These are phyloP conservation scores for Globisporangium radiosum DNA, from an alignment of 352 stramenopile genomes.

Conservation along the genomic window DNA sequence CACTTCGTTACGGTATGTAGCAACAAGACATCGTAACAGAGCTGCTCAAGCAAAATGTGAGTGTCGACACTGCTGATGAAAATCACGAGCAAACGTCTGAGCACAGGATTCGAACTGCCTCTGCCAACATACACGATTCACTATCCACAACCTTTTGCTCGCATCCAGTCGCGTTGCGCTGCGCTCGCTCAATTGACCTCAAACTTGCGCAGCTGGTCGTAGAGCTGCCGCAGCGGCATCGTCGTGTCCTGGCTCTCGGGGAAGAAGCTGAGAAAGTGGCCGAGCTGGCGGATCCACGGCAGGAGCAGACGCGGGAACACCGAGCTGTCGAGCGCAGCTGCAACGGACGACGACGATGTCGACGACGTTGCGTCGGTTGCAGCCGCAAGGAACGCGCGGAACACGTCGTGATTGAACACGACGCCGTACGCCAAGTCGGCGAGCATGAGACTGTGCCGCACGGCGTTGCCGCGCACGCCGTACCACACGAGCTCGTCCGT, in stretches of 20 bases:
- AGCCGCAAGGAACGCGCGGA: constrained; percentile 46
- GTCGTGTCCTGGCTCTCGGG: constrained; percentile 81
- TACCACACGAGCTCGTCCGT: constrained; percentile 87
- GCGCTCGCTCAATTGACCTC: constrained; percentile 16
- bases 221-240: constrained; percentile 65
- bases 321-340: constrained; percentile 13
- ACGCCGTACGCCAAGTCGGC: constrained; percentile 78
- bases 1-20: no score
- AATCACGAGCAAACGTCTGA: no score
- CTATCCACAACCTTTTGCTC: no score
- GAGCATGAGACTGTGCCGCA: constrained; percentile 75
- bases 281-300: constrained; percentile 81
- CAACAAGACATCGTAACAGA: no score
- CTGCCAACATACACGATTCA: no score
- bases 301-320: constrained; percentile 66
- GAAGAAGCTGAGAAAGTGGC: constrained; percentile 85
- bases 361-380: constrained; percentile 1
- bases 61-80: no score
- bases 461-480: constrained; percentile 74
- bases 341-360: constrained; percentile 3
- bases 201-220: constrained; percentile 76
- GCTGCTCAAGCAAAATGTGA: no score
- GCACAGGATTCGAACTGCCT: no score
- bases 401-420: constrained; percentile 84
- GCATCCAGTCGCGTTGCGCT: no score